These are phyloP conservation scores for Podospora tetraspora DNA, from an alignment of 495 filamentous ascomycete genomes.

Conservation along the genomic window DNA sequence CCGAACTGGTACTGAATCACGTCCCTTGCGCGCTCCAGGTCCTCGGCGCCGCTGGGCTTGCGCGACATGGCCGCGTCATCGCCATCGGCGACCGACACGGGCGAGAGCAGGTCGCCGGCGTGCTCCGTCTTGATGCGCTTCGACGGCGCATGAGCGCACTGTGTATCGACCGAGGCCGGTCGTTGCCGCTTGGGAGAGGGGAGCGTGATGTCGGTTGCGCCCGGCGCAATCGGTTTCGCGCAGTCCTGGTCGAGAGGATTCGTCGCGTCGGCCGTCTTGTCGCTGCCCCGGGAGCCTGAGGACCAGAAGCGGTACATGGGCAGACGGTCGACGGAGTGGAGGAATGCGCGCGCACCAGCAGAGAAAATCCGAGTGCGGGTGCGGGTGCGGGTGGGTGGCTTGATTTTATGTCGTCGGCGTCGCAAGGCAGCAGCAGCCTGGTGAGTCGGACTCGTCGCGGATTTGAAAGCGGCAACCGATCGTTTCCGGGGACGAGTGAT, in stretches of 20 bases:
- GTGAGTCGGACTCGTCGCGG: neutral
- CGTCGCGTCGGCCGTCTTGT: constrained; percentile 30
- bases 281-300: constrained; percentile 44
- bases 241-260: constrained; percentile 14
- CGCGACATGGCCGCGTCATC: constrained; percentile 19
- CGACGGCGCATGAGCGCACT: constrained; percentile 6
- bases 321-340: constrained; percentile 10
- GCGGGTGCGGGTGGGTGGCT: neutral
- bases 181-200: constrained; percentile 33
- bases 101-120: constrained; percentile 31
- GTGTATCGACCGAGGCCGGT: constrained; percentile 29
- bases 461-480: constrained; percentile 8
- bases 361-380: constrained; percentile 17
- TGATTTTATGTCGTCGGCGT: constrained; percentile 10
- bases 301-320: constrained; percentile 49
- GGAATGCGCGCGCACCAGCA: constrained; percentile 9
- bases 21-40: constrained; percentile 52
- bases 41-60: constrained; percentile 15
- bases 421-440: constrained; percentile 29
- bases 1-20: constrained; percentile 80
- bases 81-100: constrained; percentile 24
- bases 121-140: constrained; percentile 38
- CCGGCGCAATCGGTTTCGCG: constrained; percentile 9
- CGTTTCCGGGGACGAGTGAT: constrained; percentile 11
- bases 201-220: constrained; percentile 12